Base-by-base conservation (phyloP, 208 protist species). In the Wallacemonas sp. region DNA sequence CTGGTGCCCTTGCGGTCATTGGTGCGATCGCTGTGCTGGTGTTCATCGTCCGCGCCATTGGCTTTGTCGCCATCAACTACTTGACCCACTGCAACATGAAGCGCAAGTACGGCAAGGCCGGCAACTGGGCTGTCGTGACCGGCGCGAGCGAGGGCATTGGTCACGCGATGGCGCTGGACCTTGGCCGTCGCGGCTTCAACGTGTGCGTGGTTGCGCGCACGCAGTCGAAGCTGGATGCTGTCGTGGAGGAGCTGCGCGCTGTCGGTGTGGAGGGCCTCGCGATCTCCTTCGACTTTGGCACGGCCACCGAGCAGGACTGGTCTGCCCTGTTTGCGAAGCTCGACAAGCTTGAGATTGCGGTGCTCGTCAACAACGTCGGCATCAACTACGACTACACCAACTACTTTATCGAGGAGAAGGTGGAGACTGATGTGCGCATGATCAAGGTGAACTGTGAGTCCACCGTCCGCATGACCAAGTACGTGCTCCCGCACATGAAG, bases 101-200 rank as follows among this genome's bases (percentile, higher is more conserved):
- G 73, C 77, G 78, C 50, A 79, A 75, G 42, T 91, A 93, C 73
- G 74, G 61, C 44, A 82, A 80, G 64, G 84, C 86, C 18, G 91
- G 91, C 29, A 81, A 86, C 45, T 97, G 89, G 87, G 90, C 87
- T 18, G 91, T 98, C 38, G 92, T 98, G 18, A 98, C 97, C 26
- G 97, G 97, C 36, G 94, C 94, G 7, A 95, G 92, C 32, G 95
- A 98, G 81, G 97, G 97, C 50, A 98, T 98, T 61, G 97, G 97
- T 25, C 80, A 82, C 61, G 97, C 89, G 8, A 94, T 97, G 81
- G 67, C 91, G 23, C 32, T 96, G 20, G 90, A 97, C 64, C 85
- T 98, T 11, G 93, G 88, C 7, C 87, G 77, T 54, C 86, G 84
- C 52, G 93, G 93, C 33, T 91, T 98, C 65, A 98, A 97, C 67